Base-by-base conservation (phyloP, 257 asterid genomes). In the Ilex aquifolium region DNA sequence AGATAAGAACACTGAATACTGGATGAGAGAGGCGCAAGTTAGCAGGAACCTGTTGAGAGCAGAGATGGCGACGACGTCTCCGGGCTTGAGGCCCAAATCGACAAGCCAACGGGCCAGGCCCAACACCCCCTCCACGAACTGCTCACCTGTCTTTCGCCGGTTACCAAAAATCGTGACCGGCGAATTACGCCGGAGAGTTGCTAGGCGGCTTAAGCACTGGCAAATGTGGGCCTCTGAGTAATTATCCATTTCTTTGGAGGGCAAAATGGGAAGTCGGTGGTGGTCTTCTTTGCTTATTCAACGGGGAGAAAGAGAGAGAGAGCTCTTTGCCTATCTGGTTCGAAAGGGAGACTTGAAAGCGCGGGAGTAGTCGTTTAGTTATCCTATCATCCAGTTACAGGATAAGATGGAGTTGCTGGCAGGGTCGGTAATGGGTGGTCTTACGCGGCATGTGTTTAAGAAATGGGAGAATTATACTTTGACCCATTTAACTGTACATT, bases 31-130 rank as follows among this genome's bases (percentile, higher is more conserved):
- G 8, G 10, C 13, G 31, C 13, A 44, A 32, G 2, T 7, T 36
- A 32, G 57, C 59, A 63, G 2, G 14, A 42, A 82, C 98, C 96
- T 80, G 90, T 91, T 91, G 67, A 86, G 87, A 64, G 98, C 92
- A 14, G 93, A 88, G 66, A 88, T 77, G 77, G 95, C 94, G 57
- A 91, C 86, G 61, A 88, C 93, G 60, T 86, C 79, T 6, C 97
- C 97, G 54, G 93, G 95, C 69, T 76, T 68, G 56, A 91, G 64
- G 57, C 98, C 98, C 59, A 91, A 80, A 4, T 75, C 79, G 56
- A 70, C 16, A 56, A 91, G 90, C 39, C 95, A 87, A 60, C 29
- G 76, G 42, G 88, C 95, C 51, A 88, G 76, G 75, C 61, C 31
- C 61, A 71, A 13, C 49, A 86, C 93, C 39, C 75, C 88, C 11